Percentiles rank a stretch among this genome's conserved stretches.
Evolutionary conservation across 768 basidiomycete genomes (phyloP).

Genomic region (Lactifluus echinatus): DNA sequence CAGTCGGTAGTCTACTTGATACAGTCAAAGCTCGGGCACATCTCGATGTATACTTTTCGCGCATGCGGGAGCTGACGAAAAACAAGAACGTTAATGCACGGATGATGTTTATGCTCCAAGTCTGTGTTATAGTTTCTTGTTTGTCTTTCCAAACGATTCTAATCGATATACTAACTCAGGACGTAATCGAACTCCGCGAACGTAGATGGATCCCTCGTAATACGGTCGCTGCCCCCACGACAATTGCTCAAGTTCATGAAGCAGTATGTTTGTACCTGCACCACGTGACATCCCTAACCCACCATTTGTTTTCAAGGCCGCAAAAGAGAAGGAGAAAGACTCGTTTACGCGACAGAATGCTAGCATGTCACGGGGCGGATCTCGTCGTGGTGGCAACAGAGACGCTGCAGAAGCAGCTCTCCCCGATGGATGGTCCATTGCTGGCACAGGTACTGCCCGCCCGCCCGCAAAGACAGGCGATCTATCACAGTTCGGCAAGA

Average conservation of each 20-base stretch:
- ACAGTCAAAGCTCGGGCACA: constrained; percentile 71
- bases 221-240: constrained; percentile 68
- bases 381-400: constrained; percentile 74
- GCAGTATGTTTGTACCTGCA: constrained; percentile 43
- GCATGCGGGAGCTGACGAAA: constrained; percentile 78
- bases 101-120: constrained; percentile 94
- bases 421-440: constrained; percentile 76
- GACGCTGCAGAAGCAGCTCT: constrained; percentile 48
- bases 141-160: constrained; percentile 2
- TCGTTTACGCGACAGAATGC: constrained; percentile 48
- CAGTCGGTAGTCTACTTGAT: constrained; percentile 80
- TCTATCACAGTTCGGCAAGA: constrained; percentile 82
- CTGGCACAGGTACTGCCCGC: constrained; percentile 29
- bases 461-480: constrained; percentile 76
- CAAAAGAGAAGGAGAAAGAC: constrained; percentile 81
- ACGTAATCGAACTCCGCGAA: constrained; percentile 81
- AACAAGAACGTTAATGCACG: constrained; percentile 71
- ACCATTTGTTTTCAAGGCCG: constrained; percentile 42
- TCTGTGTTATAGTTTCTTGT: constrained; percentile 31
- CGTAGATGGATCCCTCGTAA: constrained; percentile 75
- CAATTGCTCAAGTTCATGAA: constrained; percentile 84
- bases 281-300: neutral
- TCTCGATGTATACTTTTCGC: constrained; percentile 88
- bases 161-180: constrained; percentile 39
- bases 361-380: constrained; percentile 86